Conservation (phyloP, 2,329 filamentous ascomycete species). For the Trichoderma sp. region DNA sequence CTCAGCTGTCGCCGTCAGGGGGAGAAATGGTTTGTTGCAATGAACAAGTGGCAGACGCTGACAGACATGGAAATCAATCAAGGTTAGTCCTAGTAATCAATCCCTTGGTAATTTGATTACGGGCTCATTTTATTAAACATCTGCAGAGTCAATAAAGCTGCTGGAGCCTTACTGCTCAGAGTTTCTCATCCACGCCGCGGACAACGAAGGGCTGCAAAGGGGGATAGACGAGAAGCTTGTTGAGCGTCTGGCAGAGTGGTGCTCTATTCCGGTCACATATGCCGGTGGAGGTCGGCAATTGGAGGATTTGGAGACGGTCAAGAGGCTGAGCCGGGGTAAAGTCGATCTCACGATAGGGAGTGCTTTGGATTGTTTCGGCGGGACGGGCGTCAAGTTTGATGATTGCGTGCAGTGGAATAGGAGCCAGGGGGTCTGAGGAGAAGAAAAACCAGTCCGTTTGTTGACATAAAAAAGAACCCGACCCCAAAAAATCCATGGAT, state of each 20-base stretch:
- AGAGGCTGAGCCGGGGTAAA: constrained; percentile 71
- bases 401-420: constrained; percentile 89
- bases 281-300: constrained; percentile 87
- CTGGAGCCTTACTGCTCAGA: constrained; percentile 93
- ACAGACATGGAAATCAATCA: constrained; percentile 92
- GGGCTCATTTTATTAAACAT: neutral
- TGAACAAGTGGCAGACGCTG: constrained; percentile 98
- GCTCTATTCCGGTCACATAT: constrained; percentile 89
- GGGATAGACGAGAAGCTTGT: constrained; percentile 90
- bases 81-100: constrained; percentile 50
- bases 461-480: neutral
- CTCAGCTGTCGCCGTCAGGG: constrained; percentile 81
- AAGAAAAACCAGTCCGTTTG: neutral
- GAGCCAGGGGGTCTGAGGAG: constrained; percentile 33
- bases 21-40: constrained; percentile 89
- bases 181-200: constrained; percentile 94
- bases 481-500: neutral
- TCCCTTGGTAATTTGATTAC: neutral
- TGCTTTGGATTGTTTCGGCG: constrained; percentile 93
- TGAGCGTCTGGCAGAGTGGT: constrained; percentile 74
- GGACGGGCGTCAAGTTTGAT: constrained; percentile 78
- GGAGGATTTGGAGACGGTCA: constrained; percentile 79
- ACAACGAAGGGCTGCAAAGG: constrained; percentile 89
- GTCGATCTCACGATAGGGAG: constrained; percentile 96
- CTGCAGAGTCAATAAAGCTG: constrained; percentile 69